phyloP scores from a whole-genome alignment of 106 monocot species.

The Xerophyta viscosa region DNA sequence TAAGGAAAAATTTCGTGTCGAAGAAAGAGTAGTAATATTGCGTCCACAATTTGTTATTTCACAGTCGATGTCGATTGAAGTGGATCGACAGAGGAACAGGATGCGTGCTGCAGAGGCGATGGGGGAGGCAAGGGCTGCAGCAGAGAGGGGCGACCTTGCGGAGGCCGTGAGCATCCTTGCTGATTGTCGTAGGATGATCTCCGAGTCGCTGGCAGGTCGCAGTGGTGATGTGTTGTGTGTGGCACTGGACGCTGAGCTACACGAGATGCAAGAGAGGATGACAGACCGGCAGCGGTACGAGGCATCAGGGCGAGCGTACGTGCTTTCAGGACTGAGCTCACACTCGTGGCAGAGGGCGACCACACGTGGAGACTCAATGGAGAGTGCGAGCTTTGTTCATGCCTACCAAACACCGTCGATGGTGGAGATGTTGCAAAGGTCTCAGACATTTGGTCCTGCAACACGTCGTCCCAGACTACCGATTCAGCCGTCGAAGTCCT shows the following conservation, averaged over 20 bases:
- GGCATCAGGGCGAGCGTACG: slow-evolving; percentile 24
- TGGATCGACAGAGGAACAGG: slow-evolving; percentile 34
- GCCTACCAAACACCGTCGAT: slow-evolving; percentile 25
- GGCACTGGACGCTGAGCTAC: slow-evolving; percentile 20
- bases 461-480: background rate
- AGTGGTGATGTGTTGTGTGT: slow-evolving; percentile 12
- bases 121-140: slow-evolving; percentile 25
- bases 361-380: slow-evolving; percentile 18
- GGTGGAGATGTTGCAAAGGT: slow-evolving; percentile 26
- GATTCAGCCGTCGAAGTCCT: slow-evolving; percentile 7
- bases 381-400: slow-evolving; percentile 11
- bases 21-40: slow-evolving; percentile 10
- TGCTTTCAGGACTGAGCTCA: slow-evolving; percentile 29
- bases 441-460: slow-evolving; percentile 11
- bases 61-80: slow-evolving; percentile 19
- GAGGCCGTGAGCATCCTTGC: slow-evolving; percentile 25
- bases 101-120: slow-evolving; percentile 23
- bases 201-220: slow-evolving; percentile 3
- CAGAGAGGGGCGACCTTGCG: slow-evolving; percentile 22
- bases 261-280: slow-evolving; percentile 34
- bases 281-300: slow-evolving; percentile 16
- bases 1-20: slow-evolving; percentile 9
- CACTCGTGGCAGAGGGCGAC: slow-evolving; percentile 32
- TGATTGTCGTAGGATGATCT: slow-evolving; percentile 11
- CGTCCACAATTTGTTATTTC: slow-evolving; percentile 10